Evolutionary conservation across 2,329 filamentous ascomycete species (phyloP), one percentile per base, ranked within the genome.

Genomic region (Rutstroemia sp.): DNA sequence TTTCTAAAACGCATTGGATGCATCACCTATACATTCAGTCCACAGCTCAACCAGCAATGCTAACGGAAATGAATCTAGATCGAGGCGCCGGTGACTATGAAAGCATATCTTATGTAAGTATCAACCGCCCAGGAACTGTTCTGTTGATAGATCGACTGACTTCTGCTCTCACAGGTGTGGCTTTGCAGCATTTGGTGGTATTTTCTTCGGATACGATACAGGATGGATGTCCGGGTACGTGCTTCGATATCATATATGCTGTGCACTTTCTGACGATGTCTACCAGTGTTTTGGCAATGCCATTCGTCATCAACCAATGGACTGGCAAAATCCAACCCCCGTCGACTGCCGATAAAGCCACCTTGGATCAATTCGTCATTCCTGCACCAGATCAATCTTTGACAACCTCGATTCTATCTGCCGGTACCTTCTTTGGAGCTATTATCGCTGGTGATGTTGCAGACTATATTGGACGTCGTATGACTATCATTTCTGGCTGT

Each of bases 371-470:
- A n/a, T 67, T 67, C 56, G 54, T 57, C 64, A 54, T 82, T 21
- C 71, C 75, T 4, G 73, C 77, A 8, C 72, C 68, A 56, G 73
- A 75, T 50, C 76, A 80, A 64, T 84, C 82, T 19, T 74, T 87
- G 51, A 85, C 91, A 68, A 84, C 84, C 5, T 61, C 60, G 19
- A 90, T 92, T 64, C 80, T 92, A 53, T 92, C 88, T 37, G 81
- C 61, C 68, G 87, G 87, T 73, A 92, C 88, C 62, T 92, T 92
- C 78, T 87, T 91, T 58, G 88, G 88, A 69, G 85, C 89, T 56
- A 68, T 92, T 63, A 82, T 89, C 60, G 88, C 86, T 57, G 88
- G 88, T 77, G 87, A 90, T 70, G 69, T 92, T 60, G 82, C 88
- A 62, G 89, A 94, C 70, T 80, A 71, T 83, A 38, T 88, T 57